Evolutionary conservation across 306 rosid species (phyloP).

Genomic region (Canavalia gladiata): DNA sequence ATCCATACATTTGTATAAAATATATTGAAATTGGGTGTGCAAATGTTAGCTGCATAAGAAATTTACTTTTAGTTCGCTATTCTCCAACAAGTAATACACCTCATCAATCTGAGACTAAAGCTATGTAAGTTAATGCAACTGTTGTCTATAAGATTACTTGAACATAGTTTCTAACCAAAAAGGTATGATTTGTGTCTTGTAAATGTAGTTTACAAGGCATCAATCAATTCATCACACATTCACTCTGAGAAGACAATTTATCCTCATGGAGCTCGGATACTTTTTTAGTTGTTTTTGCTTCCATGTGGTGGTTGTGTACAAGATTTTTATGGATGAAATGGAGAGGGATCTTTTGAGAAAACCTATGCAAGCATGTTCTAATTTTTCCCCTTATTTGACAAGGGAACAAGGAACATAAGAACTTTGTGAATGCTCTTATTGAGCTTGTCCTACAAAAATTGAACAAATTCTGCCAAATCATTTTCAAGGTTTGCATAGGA

Average conservation of each 20-base stretch:
- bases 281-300: slow-evolving; percentile 1
- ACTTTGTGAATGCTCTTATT: not conserved
- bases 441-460: slow-evolving; percentile 10
- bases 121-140: not conserved
- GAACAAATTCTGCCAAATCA: not conserved
- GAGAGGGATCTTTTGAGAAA: slow-evolving; percentile 9
- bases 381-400: not conserved
- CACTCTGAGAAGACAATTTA: slow-evolving; percentile 12
- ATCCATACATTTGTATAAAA: not conserved
- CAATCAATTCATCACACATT: not conserved
- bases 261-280: not conserved
- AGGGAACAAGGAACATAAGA: slow-evolving; percentile 13
- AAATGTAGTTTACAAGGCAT: not conserved
- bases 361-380: not conserved
- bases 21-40: not conserved
- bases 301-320: not conserved
- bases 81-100: slow-evolving; percentile 14
- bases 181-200: not conserved
- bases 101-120: slow-evolving; percentile 18
- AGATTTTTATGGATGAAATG: slow-evolving; percentile 12
- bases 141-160: slow-evolving; percentile 11
- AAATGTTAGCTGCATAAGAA: not conserved
- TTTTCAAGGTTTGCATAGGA: not conserved
- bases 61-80: not conserved
- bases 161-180: slow-evolving; percentile 1